Evolutionary conservation across 2,329 filamentous ascomycete genomes (phyloP).

Genomic region (Exophiala calicioides): DNA sequence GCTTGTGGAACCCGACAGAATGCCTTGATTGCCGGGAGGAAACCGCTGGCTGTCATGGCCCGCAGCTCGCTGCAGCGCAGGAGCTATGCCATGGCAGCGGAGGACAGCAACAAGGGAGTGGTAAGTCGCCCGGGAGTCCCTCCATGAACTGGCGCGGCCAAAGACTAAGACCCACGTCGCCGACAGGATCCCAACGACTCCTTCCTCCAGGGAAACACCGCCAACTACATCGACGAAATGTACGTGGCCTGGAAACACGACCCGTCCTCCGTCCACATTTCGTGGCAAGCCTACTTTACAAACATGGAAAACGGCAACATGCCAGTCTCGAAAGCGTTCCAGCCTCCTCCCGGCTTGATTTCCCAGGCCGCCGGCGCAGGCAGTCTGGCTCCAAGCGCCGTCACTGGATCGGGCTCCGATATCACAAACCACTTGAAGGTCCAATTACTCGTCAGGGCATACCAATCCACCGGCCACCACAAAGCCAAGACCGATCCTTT

Average conservation of each 20-base stretch:
- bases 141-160: constrained; percentile 1
- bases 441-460: constrained; percentile 92
- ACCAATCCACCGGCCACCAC: constrained; percentile 97
- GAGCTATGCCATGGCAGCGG: constrained; percentile 60
- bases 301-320: constrained; percentile 99
- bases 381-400: constrained; percentile 59
- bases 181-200: constrained; percentile 81
- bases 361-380: constrained; percentile 72
- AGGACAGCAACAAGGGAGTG: constrained; percentile 62
- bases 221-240: constrained; percentile 99
- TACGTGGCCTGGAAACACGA: constrained; percentile 97
- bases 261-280: constrained; percentile 89
- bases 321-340: constrained; percentile 96
- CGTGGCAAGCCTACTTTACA: constrained; percentile 99
- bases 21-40: constrained; percentile 39
- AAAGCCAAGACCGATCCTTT: constrained; percentile 97
- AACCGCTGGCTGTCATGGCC: constrained; percentile 46
- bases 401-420: constrained; percentile 64
- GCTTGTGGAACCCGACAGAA: constrained; percentile 18
- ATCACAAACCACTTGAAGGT: constrained; percentile 97
- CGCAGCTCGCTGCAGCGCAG: constrained; percentile 46
- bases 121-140: constrained; percentile 45
- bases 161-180: constrained; percentile 8
- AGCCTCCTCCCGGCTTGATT: constrained; percentile 88
- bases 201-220: constrained; percentile 94